A percentile compares a stretch with the other conserved stretches of the same genome.
These are phyloP conservation scores for Macrophomina tecta DNA, from an alignment of 2,329 filamentous ascomycete genomes.

Conservation along the genomic window DNA sequence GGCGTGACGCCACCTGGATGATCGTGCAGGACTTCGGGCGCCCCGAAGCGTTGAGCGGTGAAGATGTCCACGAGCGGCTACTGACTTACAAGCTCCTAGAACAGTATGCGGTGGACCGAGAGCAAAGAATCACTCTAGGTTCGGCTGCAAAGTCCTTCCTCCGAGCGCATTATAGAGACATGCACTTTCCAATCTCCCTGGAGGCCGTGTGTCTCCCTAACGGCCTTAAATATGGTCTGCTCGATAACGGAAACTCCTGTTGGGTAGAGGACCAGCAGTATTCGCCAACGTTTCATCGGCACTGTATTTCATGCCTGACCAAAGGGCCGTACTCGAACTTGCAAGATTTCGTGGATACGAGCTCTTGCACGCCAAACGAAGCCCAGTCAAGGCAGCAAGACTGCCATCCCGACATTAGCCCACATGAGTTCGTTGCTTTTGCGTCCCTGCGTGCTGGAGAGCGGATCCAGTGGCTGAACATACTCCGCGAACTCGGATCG, in stretches of 20 bases:
- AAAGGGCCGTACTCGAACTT: constrained; percentile 9
- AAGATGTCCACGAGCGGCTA: not conserved
- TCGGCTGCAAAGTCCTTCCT: constrained; percentile 12
- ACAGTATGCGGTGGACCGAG: not conserved
- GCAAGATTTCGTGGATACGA: constrained; percentile 6
- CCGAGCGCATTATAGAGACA: constrained; percentile 39
- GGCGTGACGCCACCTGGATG: constrained; percentile 26
- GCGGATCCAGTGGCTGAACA: constrained; percentile 28
- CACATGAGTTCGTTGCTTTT: constrained; percentile 27
- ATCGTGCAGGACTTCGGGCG: not conserved
- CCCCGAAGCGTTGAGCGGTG: not conserved
- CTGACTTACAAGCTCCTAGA: not conserved
- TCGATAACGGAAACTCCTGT: constrained; percentile 28
- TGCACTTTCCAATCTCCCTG: constrained; percentile 33
- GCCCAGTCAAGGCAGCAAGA: not conserved
- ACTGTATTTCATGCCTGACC: not conserved
- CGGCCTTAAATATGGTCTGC: constrained; percentile 44
- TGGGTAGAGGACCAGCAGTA: not conserved
- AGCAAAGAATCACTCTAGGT: not conserved
- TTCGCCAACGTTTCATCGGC: not conserved
- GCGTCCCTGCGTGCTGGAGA: constrained; percentile 23
- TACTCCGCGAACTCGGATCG: constrained; percentile 23
- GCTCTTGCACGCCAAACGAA: constrained; percentile 11
- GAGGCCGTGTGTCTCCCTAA: constrained; percentile 52
- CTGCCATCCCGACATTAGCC: not conserved